Base-by-base conservation (phyloP, 2,329 filamentous ascomycete species). In the Aspergillus jensenii region DNA sequence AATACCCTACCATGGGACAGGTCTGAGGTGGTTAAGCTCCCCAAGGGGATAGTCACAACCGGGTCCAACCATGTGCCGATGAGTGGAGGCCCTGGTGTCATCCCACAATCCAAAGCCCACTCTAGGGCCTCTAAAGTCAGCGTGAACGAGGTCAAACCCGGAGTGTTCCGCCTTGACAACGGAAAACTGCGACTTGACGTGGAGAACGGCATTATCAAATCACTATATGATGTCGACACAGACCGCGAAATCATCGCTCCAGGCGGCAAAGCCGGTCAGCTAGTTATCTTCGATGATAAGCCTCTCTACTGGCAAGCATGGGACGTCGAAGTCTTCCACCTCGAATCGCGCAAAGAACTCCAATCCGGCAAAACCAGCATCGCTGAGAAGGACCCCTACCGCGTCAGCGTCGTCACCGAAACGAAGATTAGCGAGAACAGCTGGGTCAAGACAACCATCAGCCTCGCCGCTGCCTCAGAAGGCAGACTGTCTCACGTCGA, bases 291-390 rank as follows among this genome's bases (percentile, higher is more conserved):
- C 68, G 95, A 99, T 70, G 95, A 99, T 77, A 97, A 98, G 77
- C 93, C 93, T 21, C 83, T 97, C 23, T 96, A 96, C 79, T 98
- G 92, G 93, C 91, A 97, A 76, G 93, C 92, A 3, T 96, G 93
- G 93, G 93, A 99, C 73, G 93, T 98, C 6, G 95, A 99, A 75
- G 93, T 98, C 27, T 99, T 89, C 78, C 95, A 99, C 68, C 84
- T 98, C 25, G 87, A 96, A 55, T 95, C 92, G 2, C 87, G 92
- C 56, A 85, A 90, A 71, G 90, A 93, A 71, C 82, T 99, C 14
- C 71, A 83, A 6, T 84, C 87, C 17, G 83, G 84, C 61, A 82
- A 86, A 64, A 91, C 90, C 12, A 82, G 81, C 61, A 88, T 98
- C 56, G 79, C 85, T 39, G 90, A 95, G 68, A 78, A 84, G 55